A percentile compares a stretch with the other conserved stretches of the same genome.
Evolutionary conservation across 129 eudicot species (phyloP).

Genomic region (Escallonia rubra): DNA sequence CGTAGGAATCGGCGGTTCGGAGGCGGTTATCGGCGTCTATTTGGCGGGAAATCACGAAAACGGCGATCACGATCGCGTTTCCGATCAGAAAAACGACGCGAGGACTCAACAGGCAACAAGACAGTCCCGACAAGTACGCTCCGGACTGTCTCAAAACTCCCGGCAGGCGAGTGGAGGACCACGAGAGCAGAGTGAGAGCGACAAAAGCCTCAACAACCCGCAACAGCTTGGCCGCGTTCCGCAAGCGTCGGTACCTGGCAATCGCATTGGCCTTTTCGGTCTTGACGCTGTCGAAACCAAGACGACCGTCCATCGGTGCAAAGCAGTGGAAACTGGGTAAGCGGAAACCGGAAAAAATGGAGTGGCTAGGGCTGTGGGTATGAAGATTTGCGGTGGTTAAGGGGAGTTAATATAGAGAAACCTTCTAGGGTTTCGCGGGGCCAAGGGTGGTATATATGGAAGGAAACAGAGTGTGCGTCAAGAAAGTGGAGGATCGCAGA

Average conservation of each 20-base stretch:
- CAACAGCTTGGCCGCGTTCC: constrained; percentile 34
- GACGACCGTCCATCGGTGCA: not conserved
- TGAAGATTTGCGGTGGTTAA: not conserved
- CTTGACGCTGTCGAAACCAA: constrained; percentile 36
- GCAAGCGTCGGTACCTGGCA: constrained; percentile 46
- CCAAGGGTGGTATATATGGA: not conserved
- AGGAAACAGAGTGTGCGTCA: not conserved
- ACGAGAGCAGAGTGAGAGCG: constrained; percentile 43
- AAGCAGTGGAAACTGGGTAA: not conserved
- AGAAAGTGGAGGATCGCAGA: not conserved
- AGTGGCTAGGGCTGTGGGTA: not conserved
- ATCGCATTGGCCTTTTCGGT: constrained; percentile 61
- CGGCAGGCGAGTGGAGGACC: constrained; percentile 60
- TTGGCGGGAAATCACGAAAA: constrained; percentile 41
- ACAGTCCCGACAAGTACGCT: constrained; percentile 19
- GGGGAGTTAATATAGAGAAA: not conserved
- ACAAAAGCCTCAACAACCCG: constrained; percentile 38
- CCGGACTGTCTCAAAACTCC: constrained; percentile 14
- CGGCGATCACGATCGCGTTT: constrained; percentile 41
- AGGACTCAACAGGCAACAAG: constrained; percentile 37
- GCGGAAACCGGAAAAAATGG: not conserved
- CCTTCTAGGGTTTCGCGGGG: not conserved
- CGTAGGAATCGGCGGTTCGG: constrained; percentile 19
- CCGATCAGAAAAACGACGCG: constrained; percentile 75
- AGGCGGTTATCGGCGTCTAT: constrained; percentile 22